Percentiles rank a stretch among this genome's conserved stretches.
phyloP scores from a whole-genome alignment of 2,329 filamentous ascomycete species.

The Talaromyces islandicus region DNA sequence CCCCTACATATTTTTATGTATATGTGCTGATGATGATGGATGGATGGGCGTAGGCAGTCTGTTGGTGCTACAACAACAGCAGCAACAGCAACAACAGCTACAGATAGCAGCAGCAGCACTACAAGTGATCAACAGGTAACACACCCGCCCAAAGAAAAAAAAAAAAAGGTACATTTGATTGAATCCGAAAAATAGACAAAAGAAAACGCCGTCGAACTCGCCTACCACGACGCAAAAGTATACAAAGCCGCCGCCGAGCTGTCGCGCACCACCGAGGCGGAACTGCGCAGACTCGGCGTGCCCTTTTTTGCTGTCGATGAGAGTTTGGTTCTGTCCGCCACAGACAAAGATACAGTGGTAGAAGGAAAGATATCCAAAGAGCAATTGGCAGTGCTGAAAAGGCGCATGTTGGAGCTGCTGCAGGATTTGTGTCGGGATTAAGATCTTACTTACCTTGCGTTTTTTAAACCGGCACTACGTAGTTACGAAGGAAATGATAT shows the following conservation, averaged over 20 bases:
- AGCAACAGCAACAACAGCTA: constrained; percentile 8
- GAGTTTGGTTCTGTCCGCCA: constrained; percentile 35
- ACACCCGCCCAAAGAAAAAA: neutral
- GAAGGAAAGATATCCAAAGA: constrained; percentile 20
- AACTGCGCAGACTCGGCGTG: constrained; percentile 53
- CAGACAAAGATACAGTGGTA: constrained; percentile 13
- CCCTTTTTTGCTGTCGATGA: constrained; percentile 52
- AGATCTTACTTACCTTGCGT: neutral
- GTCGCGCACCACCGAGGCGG: constrained; percentile 51
- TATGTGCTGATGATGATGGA: neutral
- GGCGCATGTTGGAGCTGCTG: constrained; percentile 44
- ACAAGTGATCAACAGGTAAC: neutral
- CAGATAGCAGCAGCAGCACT: neutral
- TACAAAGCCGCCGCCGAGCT: constrained; percentile 55
- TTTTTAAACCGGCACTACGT: no score
- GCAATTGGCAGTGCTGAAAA: constrained; percentile 41
- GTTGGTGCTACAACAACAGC: constrained; percentile 32
- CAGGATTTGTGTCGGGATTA: constrained; percentile 45
- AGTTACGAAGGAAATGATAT: neutral
- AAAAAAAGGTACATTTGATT: neutral
- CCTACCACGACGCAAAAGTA: constrained; percentile 57
- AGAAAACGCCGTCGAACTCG: constrained; percentile 50
- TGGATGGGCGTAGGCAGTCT: constrained; percentile 32
- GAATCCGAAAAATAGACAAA: constrained; percentile 17
- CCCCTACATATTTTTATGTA: neutral